Evolutionary conservation across 139 green algal species (phyloP).

Genomic region (Micractinium conductrix): DNA sequence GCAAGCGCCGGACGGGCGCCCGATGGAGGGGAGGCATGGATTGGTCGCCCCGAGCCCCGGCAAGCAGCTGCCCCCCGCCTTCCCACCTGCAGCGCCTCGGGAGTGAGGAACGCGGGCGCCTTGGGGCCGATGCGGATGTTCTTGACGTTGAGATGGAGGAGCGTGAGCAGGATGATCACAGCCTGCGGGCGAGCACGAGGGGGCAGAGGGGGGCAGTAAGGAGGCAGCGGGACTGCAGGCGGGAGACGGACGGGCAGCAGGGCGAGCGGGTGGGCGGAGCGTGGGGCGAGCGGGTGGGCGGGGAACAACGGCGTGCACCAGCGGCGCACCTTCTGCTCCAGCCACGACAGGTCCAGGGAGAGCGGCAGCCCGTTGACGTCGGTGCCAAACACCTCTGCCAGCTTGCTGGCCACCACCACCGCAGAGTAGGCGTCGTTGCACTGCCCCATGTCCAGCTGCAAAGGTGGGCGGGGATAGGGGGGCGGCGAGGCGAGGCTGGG

Average conservation of each 20-base stretch:
- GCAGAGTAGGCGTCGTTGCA: conserved; percentile 72
- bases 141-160: conserved; percentile 78
- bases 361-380: conserved; percentile 84
- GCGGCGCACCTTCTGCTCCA: conserved; percentile 92
- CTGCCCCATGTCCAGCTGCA: conserved; percentile 79
- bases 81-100: conserved; percentile 56
- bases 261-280: too few relatives aligned
- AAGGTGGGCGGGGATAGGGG: background rate
- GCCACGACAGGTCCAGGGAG: conserved; percentile 77
- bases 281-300: too few relatives aligned
- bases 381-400: conserved; percentile 78
- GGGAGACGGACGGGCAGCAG: too few relatives aligned
- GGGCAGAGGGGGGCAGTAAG: too few relatives aligned
- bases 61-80: too few relatives aligned
- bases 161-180: conserved; percentile 77
- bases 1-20: background rate
- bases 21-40: too few relatives aligned
- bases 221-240: too few relatives aligned
- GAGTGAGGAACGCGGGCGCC: conserved; percentile 80
- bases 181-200: too few relatives aligned
- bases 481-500: background rate
- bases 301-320: too few relatives aligned
- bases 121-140: conserved; percentile 78
- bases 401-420: conserved; percentile 70
- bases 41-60: too few relatives aligned